Evolutionary conservation across 2,329 filamentous ascomycete species (phyloP), one percentile per base, ranked within the genome.

Genomic region (Hypoxylon rubiginosum): DNA sequence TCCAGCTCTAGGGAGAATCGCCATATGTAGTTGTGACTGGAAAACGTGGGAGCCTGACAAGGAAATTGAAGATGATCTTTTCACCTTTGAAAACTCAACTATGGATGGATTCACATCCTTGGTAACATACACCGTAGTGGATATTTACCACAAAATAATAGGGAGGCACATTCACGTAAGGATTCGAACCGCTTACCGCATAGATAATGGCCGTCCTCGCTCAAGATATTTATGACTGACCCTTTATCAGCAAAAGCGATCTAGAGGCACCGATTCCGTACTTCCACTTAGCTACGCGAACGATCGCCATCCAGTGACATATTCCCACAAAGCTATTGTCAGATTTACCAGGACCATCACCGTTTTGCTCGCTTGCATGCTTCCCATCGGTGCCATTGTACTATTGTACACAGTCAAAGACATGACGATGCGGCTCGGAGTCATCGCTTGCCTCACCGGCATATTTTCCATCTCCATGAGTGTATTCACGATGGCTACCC

Each of bases 401-500:
- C 26, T 68, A 4, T 26, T 68, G 13, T 65, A 68, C 32, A 56
- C 4, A 4, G 43, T 68, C 10, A 6, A 53, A 1, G 41, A 66
- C 30, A 66, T 54, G 28, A 53, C 24, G 0, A 66, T 21, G 9
- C 39, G 66, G 1, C 45, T 68, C 2, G 62, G 58, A 9, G 59
- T 68, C 4, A 62, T 68, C 45, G 66, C 62, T 0, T 24, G 19
- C 41, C 46, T 63, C 9, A 68, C 66, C 7, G 62, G 62, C 8
- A 26, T 68, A 2, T 68, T 68, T 50, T 66, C 66, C 3, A 58
- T 45, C 10, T 62, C 62, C 17, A 68, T 68, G 66, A 65, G 60
- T 13, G 21, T 68, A 3, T 63, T 68, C 6, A 68, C 66, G 2
- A 66, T 55, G 55, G 66, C 66, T 7, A 28, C 66, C 10, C 62